Base-by-base conservation (phyloP, 2,329 filamentous ascomycete genomes). In the Exophiala lecanii-corni region DNA sequence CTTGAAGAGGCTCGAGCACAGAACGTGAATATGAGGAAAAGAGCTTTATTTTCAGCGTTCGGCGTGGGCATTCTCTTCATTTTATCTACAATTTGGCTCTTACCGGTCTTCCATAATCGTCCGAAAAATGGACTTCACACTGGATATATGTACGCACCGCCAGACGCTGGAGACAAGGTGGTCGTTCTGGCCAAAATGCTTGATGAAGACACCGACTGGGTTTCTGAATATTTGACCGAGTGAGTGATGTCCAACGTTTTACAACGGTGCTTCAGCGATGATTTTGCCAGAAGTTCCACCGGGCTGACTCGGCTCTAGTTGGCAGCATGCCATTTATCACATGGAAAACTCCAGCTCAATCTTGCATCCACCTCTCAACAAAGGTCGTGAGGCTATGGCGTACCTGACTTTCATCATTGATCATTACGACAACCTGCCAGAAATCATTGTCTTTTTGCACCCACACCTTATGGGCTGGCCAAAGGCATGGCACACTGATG, bases 331-430 rank as follows among this genome's bases (percentile, higher is more conserved):
- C 25, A 55, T 61, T 36, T 62, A 62, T 45, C 54, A 50, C 34
- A 59, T 59, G 49, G 59, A 60, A 36, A 36, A 49, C 17, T 58
- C 36, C 7, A 12, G 5, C 17, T 18, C 18, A 9, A 31, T 37
- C 13, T 21, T 45, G 17, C 72, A 73, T 45, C 70, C 74, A 1
- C 73, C 73, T 0, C 67, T 70, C 43, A 76, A 77, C 55, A 79
- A 79, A 59, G 79, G 79, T 23, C 75, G 79, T 54, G 79, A 83
- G 61, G 78, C 75, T 23, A 74, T 78, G 63, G 71, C 78, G 5
- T 82, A 82, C 57, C 67, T 81, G 26, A 75, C 70, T 28, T 81
- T 78, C 60, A 71, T 82, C 54, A 72, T 79, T 54, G 76, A 80
- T 57, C 71, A 75, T 58, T 82, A 83, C 62, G 69, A 81, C 49